Evolutionary conservation across 1,284 basidiomycete species (phyloP), one percentile per base, ranked within the genome.

Genomic region (Psilocybe mexicana): DNA sequence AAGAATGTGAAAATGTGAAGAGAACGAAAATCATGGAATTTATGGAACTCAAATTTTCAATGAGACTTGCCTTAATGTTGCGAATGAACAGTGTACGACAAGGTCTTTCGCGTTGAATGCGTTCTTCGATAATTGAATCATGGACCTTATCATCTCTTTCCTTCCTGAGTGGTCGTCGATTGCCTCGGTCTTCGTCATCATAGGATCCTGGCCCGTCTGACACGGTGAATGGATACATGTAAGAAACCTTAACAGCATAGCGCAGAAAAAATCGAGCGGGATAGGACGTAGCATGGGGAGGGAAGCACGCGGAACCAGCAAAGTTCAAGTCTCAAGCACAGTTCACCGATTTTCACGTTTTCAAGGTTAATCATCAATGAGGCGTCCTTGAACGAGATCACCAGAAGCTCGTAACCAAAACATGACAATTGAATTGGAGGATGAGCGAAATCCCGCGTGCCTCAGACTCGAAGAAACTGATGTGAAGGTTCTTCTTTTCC

Each of bases 71-170:
- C 85, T 94, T 95, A 68, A 98, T 92, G 72, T 98, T 98, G 67
- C 96, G 90, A 62, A 98, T 94, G 71, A 99, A 99, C 40, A 99
- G 77, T 0, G 95, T 98, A 52, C 96, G 85, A 73, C 96, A 97
- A 0, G 95, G 95, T 67, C 93, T 84, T 76, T 97, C 96, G 67
- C 91, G 87, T 70, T 93, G 87, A 63, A 94, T 90, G 61, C 93
- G 86, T 71, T 94, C 90, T 77, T 92, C 90, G 76, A 94, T 94
- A 63, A 94, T 86, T 30, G 86, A 88, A 70, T 92, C 90, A 79
- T 90, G 88, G 45, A 89, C 84, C 74, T 92, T 91, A 75, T 90
- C 89, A 72, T 92, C 88, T 76, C 84, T 83, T 72, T 90, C 87
- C 70, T 85, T 86, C 63, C 85, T 85, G 52, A 74, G 61, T 50